Evolutionary conservation across 805 yeast species (phyloP), one percentile per base, ranked within the genome.

Genomic region (Sugiyamaella smithiae): DNA sequence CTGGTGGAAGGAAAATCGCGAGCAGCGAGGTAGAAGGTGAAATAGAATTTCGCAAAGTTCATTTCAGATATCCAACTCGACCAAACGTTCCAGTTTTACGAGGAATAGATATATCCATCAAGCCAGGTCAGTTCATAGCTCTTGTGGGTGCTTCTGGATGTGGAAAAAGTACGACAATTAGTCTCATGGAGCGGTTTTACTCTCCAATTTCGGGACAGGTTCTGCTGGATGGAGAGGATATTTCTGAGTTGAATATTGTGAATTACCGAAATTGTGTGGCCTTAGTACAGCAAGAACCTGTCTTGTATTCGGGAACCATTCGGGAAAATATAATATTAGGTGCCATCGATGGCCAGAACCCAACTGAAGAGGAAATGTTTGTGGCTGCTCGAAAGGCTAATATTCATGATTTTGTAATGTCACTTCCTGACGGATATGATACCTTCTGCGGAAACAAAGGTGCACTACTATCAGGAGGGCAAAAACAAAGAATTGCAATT

Each of bases 401-500:
- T 52, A 71, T 71, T 26, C 82, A 79, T 59, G 82, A 78, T 49
- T 79, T 79, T 56, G 74, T 80, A 41, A 66, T 65, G 62, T 65
- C 74, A 1, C 73, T 80, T 53, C 82, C 84, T 0, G 82, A 79
- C 42, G 82, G 81, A 2, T 80, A 78, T 58, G 78, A 79, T 44
- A 79, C 84, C 0, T 65, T 71, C 19, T 75, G 78, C 44, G 84
- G 84, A 1, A 64, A 76, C 9, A 68, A 80, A 38, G 84, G 85
- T 0, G 74, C 81, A 0, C 67, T 79, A 24, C 63, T 84, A 22
- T 80, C 86, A 4, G 89, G 89, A 36, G 90, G 90, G 6, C 90
- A 84, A 62, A 82, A 84, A 62, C 90, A 84, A 66, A 74, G 88
- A 57, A 70, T 84, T 35, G 88, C 89, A 4, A 81, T 84, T 64